Base-by-base conservation (phyloP, 225 moss, liverwort and hornwort species). In the Thuidium tamariscinum region DNA sequence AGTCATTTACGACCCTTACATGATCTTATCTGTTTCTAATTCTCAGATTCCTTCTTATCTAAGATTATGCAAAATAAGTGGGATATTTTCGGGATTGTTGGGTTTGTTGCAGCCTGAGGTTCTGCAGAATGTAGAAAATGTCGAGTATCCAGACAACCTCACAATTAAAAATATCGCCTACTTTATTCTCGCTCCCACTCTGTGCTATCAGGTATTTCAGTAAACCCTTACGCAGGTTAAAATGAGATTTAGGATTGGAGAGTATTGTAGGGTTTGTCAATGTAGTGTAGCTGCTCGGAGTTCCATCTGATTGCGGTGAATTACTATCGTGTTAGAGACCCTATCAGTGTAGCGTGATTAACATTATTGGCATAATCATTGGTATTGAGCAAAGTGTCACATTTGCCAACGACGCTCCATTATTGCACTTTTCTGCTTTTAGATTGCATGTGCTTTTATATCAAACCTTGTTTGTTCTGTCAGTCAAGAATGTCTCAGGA, bases 161-260 rank as follows among this genome's bases (percentile, higher is more conserved):
- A 95, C 91, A n/a, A 13, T 95, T 6, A 79, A 86, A 81, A 94
- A 94, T 84, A 91, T 98, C 70, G 79, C 93, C 41, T 98, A 98
- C 84, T 98, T 98, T 77, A 95, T 96, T 90, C 39, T 98, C 65
- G 98, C 98, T 62, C 98, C 98, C 36, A 98, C 98, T 57, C 89
- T 98, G n/a, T 98, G 96, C 88, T 98, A 98, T 89, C 98, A 98
- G 95, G 96, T 97, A 90, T 68, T 41, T 79, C 7, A 77, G 83
- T 83, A 51, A 82, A 75, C 59, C 37, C 59, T 75, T 60, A 17
- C 8, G 64, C 64, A 42, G 69, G 34, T 49, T 10, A 18, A 5
- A 81, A 42, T 79, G 66, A 36, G 37, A 67, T 79, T 79, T 77
- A 61, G 55, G 74, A 30, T 64, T 73, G 51, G 57, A 82, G 55